Evolutionary conservation across 495 filamentous ascomycete species (phyloP).

Genomic region (Tuber umbilicatum): DNA sequence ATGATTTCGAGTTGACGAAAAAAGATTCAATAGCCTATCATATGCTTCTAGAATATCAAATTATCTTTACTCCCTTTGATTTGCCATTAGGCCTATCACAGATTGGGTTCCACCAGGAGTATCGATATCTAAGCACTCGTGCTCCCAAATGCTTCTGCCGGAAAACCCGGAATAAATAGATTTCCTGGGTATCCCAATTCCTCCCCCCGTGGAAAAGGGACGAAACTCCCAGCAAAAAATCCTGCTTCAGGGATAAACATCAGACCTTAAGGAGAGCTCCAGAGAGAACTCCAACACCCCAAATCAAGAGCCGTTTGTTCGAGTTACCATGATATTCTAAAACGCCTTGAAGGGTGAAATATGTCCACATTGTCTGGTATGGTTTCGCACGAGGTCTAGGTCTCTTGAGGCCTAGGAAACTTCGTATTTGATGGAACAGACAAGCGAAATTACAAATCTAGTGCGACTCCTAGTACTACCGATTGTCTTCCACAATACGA

Average conservation of each 20-base stretch:
- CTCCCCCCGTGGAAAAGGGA: not conserved
- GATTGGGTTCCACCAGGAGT: not conserved
- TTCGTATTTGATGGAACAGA: not conserved
- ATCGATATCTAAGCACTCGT: not conserved
- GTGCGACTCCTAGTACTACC: not conserved
- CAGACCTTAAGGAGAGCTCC: not conserved
- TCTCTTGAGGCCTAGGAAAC: not conserved
- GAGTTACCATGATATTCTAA: not conserved
- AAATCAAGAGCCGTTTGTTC: not conserved
- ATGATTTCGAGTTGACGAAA: not conserved
- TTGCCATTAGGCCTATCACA: not conserved
- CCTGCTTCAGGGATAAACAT: not conserved
- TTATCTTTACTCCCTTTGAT: not conserved
- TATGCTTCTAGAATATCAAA: not conserved
- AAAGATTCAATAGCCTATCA: not conserved
- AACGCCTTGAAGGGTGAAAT: not conserved
- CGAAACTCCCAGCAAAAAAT: not conserved
- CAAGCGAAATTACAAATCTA: not conserved
- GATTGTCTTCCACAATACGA: not conserved
- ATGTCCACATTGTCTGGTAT: not conserved
- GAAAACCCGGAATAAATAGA: not conserved
- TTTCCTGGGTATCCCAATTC: not conserved
- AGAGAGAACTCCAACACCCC: not conserved
- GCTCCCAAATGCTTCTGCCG: not conserved
- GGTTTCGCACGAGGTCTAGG: not conserved